Base-by-base conservation (phyloP, 2,329 filamentous ascomycete species). In the Aspergillus fumigatus region DNA sequence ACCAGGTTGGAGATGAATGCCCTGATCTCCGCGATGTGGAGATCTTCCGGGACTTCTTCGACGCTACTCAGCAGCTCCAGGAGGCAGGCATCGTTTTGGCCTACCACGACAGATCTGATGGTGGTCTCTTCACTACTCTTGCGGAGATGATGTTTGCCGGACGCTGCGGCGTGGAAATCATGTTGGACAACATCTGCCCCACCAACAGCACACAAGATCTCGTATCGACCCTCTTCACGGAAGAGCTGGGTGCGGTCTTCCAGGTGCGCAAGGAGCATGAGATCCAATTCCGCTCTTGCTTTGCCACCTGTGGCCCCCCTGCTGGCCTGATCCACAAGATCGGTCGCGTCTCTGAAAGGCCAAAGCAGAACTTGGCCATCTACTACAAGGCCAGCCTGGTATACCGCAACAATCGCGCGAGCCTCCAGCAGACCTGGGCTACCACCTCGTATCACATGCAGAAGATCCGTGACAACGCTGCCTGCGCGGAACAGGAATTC, bases 91-190 rank as follows among this genome's bases (percentile, higher is more conserved):
- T 89, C 57, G 92, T 97, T 10, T 84, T 97, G 23, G 93, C 93
- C 3, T 97, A 97, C 72, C 94, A 97, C 72, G 94, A 97, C 74
- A 84, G 89, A 49, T 97, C 92, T 0, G 93, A 97, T 72, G 94
- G 93, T 73, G 94, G 94, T 67, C 79, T 97, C 9, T 84, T 97
- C 70, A 94, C 93, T 1, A 92, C 93, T 5, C 77, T 97, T 35
- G 90, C 87, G 2, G 94, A 99, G 76, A 97, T 97, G 94, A 95
- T 96, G 85, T 97, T 97, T 72, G 93, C 94, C 32, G 94, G 94
- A 27, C 88, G 92, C 55, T 95, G 90, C 67, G 94, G 93, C 59
- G 83, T 91, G 29, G 89, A 95, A 64, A 80, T 97, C 58, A 88
- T 90, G 80, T 80, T 97, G 56, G 92, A 97, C 70, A 84, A 83